Base-by-base conservation (phyloP, 176 grass and related monocot genomes). In the Triticum turgidum region DNA sequence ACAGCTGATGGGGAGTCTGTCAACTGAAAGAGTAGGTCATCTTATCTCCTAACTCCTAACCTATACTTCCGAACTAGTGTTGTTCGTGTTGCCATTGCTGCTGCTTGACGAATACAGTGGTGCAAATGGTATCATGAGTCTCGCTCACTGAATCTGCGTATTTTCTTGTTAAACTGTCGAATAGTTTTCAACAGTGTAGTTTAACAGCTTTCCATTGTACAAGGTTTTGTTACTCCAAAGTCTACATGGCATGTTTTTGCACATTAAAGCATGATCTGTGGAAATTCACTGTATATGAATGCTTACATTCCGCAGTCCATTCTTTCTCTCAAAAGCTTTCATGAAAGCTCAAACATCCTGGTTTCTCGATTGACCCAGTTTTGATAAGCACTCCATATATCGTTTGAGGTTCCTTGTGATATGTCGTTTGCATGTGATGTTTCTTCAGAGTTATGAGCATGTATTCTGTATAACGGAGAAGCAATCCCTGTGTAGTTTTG, bases 11-110 rank as follows among this genome's bases (percentile, higher is more conserved):
- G 77, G 37, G 35, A 90, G 82, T 80, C 83, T 98, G 77, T 94
- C 90, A 38, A 90, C 92, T 54, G 93, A 94, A 94, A 94, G 87
- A 77, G 97, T 96, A 92, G 61, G 79, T 63, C 72, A 82, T 39
- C 69, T 80, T 80, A 82, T 65, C 75, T 76, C 18, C 62, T 66
- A 56, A 58, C 5, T 58, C 54, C 54, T 44, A 56, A 63, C 67
- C 29, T 4, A 3, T 24, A 65, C 41, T 73, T 73, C 3, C 65
- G 27, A 29, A 29, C 38, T 20, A 64, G 2, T 65, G 18, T 38
- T 78, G 39, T 79, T 77, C 3, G 9, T 32, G 25, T 34, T 78
- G 6, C 25, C 80, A n/a, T 4, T 85, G 30, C 35, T 61, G 74
- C 42, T 83, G 44, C 74, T 59, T 80, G 20, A 83, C 29, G 42